A percentile compares a stretch with the other conserved stretches of the same genome.
Conservation (phyloP, 192 early-diverging fungal genomes). For the Linnemannia elongata region DNA sequence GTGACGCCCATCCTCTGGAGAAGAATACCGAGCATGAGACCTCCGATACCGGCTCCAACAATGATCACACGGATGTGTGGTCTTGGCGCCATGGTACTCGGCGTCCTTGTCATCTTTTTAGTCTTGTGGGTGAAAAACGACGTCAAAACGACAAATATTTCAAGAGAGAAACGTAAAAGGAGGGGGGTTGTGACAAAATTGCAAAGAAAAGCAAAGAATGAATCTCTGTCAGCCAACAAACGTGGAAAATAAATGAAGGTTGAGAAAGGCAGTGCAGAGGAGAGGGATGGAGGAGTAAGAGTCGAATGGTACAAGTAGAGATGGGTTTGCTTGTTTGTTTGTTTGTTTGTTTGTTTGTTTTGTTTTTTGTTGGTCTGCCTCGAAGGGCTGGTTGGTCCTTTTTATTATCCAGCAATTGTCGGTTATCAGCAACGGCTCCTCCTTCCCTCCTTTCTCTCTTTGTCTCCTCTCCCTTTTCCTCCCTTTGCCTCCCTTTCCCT, state of each 20-base stretch:
- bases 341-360: not conserved
- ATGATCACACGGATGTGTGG: not conserved
- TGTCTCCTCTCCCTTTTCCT: no score
- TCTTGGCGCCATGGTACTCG: not conserved
- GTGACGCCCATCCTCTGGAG: not conserved
- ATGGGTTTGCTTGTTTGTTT: not conserved
- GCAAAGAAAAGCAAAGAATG: not conserved
- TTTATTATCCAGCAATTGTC: not conserved
- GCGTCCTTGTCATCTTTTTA: not conserved
- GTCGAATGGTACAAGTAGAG: not conserved
- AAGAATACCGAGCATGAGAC: not conserved
- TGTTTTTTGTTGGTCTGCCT: not conserved
- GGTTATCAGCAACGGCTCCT: not conserved
- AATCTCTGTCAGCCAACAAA: not conserved
- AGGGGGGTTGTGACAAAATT: not conserved
- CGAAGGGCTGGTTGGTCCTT: not conserved
- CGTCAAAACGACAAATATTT: not conserved
- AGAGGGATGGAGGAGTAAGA: not conserved
- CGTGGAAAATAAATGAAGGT: not conserved
- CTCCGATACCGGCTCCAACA: slow-evolving; percentile 6
- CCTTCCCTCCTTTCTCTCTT: no score
- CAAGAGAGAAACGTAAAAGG: not conserved
- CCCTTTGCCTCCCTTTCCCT: not conserved
- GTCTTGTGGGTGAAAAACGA: no score
- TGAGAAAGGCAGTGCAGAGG: not conserved